Base-by-base conservation (phyloP, 768 basidiomycete genomes). In the Psilocybe sp. region DNA sequence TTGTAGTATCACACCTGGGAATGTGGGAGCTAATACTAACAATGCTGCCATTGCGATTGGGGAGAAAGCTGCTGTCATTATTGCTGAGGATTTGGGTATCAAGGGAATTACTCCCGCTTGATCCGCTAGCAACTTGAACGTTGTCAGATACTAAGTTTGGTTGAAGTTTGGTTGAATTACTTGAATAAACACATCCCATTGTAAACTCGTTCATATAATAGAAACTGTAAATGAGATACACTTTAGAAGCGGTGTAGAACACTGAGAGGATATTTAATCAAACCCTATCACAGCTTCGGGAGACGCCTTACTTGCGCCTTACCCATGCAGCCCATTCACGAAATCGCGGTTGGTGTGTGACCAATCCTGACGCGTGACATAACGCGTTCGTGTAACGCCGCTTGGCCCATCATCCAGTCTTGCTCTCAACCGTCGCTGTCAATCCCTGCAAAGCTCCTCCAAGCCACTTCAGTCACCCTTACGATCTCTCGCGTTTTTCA, bases 31-130 rank as follows among this genome's bases (percentile, higher is more conserved):
- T 1, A 75, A 77, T 46, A 75, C 72, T 0, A 74, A 72, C 47
- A 72, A 66, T 46, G 72, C 73, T 0, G 70, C 72, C 5, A 57
- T 76, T 11, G 69, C 68, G 0, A 69, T 86, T 35, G 83, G 81
- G 4, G 83, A 85, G 64, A 85, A 85, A 62, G 81, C 81, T 0
- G 80, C 82, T 0, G 55, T 74, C 6, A 73, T 85, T 36, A 81
- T 86, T 40, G 78, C 77, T 2, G 70, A 82, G 47, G 84, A 84
- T 19, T 37, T 76, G 34, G 61, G 62, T 7, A 59, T 65, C 20
- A 60, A 55, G 32, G 60, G 60, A 7, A 54, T 61, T 11, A 47
- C 44, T 19, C 33, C 50, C 12, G 50, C 34, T 4, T 57, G 45
- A 50, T 36, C 20, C 14, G 19, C 18, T 39, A 20, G 40, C 23